Conservation (phyloP, 2,329 filamentous ascomycete species). For the Penicillium sumatraense region DNA sequence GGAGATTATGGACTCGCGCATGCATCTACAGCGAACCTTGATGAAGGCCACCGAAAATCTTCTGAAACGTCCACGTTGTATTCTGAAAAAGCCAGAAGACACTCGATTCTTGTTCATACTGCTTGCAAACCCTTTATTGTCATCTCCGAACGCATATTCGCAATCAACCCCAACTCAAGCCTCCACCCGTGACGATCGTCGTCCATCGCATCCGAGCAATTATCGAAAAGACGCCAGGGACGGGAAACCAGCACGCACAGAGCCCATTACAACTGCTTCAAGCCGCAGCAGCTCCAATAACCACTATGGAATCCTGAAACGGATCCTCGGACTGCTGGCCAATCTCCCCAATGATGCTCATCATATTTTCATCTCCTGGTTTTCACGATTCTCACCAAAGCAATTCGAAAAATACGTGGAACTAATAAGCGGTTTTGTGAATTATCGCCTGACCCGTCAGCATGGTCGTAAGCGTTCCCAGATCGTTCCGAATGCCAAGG, state of each 20-base stretch:
- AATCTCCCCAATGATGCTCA: conserved; percentile 78
- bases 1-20: conserved; percentile 64
- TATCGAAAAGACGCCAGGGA: conserved; percentile 22
- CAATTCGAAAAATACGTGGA: conserved; percentile 78
- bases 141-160: conserved; percentile 45
- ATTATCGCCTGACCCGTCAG: conserved; percentile 75
- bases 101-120: conserved; percentile 79
- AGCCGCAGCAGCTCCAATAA: conserved; percentile 59
- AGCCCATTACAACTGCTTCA: conserved; percentile 24
- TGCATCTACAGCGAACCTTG: conserved; percentile 70
- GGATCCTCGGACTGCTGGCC: conserved; percentile 78
- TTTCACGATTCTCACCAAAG: conserved; percentile 69
- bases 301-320: conserved; percentile 83
- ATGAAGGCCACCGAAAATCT: conserved; percentile 79
- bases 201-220: conserved; percentile 34
- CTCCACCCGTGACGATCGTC: conserved; percentile 28
- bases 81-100: conserved; percentile 70
- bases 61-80: conserved; percentile 76
- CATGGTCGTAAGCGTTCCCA: conserved; percentile 68
- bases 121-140: conserved; percentile 76
- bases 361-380: conserved; percentile 76
- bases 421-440: conserved; percentile 76
- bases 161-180: conserved; percentile 18
- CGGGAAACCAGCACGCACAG: conserved; percentile 21
- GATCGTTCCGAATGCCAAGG: conserved; percentile 53